These are phyloP conservation scores for Macrophomina phaseolina DNA, from an alignment of 2,329 filamentous ascomycete genomes.

Conservation along the genomic window DNA sequence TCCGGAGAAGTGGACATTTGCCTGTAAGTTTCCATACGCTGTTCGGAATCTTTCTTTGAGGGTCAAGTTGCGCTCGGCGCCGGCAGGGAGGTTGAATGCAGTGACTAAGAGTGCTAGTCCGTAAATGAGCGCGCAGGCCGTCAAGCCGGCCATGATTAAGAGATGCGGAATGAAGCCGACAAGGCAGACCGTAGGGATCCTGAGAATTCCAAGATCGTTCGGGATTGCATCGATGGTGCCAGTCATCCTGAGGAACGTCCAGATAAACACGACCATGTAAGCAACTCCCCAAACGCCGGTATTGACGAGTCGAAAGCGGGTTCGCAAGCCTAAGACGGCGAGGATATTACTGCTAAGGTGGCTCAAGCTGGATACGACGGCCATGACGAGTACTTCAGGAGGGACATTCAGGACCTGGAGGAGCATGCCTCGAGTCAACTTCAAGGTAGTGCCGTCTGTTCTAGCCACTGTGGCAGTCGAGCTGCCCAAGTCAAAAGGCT, in stretches of 20 bases:
- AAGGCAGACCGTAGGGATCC: conserved; percentile 93
- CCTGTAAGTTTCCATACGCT: conserved; percentile 90
- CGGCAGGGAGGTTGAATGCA: conserved; percentile 67
- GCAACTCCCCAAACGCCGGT: conserved; percentile 89
- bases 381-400: conserved; percentile 85
- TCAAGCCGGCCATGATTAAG: conserved; percentile 80
- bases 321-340: conserved; percentile 79
- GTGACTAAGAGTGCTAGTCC: conserved; percentile 76
- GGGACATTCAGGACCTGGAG: conserved; percentile 84
- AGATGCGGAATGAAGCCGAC: conserved; percentile 94
- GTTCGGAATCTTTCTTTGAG: conserved; percentile 66
- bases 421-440: conserved; percentile 64
- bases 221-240: conserved; percentile 29
- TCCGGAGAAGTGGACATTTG: conserved; percentile 80
- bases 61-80: conserved; percentile 51
- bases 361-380: conserved; percentile 86
- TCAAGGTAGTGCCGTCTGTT: conserved; percentile 52
- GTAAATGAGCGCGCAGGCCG: conserved; percentile 79
- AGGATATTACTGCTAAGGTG: conserved; percentile 84
- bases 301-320: conserved; percentile 79
- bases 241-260: conserved; percentile 66
- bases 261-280: conserved; percentile 85
- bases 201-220: conserved; percentile 70
- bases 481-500: conserved; percentile 72
- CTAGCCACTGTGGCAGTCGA: conserved; percentile 41